These are phyloP conservation scores for Acanthamoeba royreba DNA, from an alignment of 208 protist genomes.

Conservation along the genomic window DNA sequence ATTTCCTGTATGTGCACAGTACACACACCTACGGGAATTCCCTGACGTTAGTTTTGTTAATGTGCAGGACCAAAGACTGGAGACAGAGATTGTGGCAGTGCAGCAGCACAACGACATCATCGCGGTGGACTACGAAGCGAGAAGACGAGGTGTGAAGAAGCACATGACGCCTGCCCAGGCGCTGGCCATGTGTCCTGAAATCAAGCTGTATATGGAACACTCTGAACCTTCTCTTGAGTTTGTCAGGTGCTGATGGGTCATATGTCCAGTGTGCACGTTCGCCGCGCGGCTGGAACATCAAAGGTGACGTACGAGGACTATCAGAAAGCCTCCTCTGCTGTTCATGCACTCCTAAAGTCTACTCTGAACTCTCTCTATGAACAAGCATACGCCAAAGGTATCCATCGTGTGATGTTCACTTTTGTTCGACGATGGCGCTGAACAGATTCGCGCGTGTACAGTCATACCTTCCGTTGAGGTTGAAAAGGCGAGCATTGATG, in stretches of 20 bases:
- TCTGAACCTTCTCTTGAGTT: too few relatives aligned
- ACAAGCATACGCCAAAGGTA: too few relatives aligned
- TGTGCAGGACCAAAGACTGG: background rate
- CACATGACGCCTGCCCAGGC: background rate
- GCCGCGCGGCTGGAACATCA: background rate
- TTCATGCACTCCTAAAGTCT: background rate
- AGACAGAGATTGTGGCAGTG: background rate
- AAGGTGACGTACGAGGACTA: constrained; percentile 37
- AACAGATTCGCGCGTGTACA: background rate
- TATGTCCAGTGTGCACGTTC: background rate
- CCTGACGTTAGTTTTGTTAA: too few relatives aligned
- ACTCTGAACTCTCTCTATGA: too few relatives aligned
- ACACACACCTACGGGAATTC: background rate
- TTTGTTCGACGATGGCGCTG: background rate
- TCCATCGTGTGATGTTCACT: too few relatives aligned
- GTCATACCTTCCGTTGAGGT: background rate
- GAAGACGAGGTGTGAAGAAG: background rate
- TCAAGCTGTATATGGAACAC: background rate
- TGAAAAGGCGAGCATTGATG: constrained; percentile 24
- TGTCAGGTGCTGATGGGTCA: too few relatives aligned
- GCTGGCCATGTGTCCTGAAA: background rate
- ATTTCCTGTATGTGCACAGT: background rate
- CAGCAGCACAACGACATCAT: constrained; percentile 42
- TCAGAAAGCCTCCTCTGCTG: background rate
- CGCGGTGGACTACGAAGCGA: background rate